Base-by-base conservation (phyloP, 768 basidiomycete genomes). In the Termitomyces sp. region DNA sequence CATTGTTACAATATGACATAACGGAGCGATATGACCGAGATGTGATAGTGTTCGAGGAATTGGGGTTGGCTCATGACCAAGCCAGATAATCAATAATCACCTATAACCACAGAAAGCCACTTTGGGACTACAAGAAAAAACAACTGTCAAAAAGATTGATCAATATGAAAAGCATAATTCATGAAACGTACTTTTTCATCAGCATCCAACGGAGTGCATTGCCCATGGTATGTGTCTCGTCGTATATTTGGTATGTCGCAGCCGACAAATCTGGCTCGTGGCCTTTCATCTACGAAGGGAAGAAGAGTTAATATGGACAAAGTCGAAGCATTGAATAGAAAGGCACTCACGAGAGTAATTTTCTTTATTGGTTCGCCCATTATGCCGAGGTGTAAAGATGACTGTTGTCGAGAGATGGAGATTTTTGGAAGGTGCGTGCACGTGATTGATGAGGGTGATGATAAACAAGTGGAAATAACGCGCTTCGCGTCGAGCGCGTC, bases 31-130 rank as follows among this genome's bases (percentile, higher is more conserved):
- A 34, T 9, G 32, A 17, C 12, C 9, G 21, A 9, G 32, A 49
- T 49, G 35, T 37, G 48, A 50, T 38, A n/a, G 34, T 3, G 21
- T 10, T 10, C 8, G 19, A 15, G n/a, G 26, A 5, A 28, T 7
- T 28, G 5, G 28, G 3, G 7, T 28, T 28, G 4, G 9, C 8
- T 9, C 30, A 32, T 2, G 53, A 53, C 47, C 56, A 56, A 59
- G 60, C 7, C 24, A 21, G 22, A 17, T 12, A 17, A 21, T 14
- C 19, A 8, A 26, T 17, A 37, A 77, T 70, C 58, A 89, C 93
- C 90, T 93, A 77, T 98, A 98, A 30, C 97, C 97, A 67, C 97
- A 98, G 67, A 98, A 98, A 71, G 97, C 93, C 38, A 98, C 96
- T 62, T 92, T 93, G 6, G 96, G 92, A 67, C 96, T 98, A 47